A percentile compares a stretch with the other conserved stretches of the same genome.
Evolutionary conservation across 257 asterid species (phyloP).

Genomic region (Solanum sejunctum): DNA sequence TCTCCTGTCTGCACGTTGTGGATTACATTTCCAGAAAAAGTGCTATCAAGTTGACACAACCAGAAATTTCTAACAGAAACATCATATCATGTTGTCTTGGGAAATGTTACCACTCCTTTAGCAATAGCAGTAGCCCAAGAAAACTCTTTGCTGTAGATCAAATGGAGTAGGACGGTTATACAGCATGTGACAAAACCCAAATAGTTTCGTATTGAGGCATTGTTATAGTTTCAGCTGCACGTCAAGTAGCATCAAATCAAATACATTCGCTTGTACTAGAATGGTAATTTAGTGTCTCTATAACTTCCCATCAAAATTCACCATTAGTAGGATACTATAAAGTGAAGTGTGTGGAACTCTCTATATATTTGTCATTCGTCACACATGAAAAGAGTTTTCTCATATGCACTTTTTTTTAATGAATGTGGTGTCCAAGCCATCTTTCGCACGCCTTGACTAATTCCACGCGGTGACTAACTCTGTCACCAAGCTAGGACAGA

Average conservation of each 20-base stretch:
- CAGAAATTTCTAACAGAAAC: not conserved
- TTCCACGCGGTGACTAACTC: too few relatives aligned
- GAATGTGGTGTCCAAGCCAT: too few relatives aligned
- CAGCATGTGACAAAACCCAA: not conserved
- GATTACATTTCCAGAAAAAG: not conserved
- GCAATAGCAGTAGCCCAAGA: not conserved
- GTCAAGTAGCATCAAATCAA: not conserved
- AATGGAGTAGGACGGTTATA: not conserved
- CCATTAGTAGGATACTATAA: not conserved
- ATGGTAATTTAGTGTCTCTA: not conserved
- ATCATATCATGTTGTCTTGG: not conserved
- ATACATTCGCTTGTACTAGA: not conserved
- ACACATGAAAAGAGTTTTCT: not conserved
- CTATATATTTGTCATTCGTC: not conserved
- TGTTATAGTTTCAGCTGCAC: not conserved
- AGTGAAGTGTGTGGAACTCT: not conserved
- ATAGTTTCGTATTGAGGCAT: not conserved
- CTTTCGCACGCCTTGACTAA: too few relatives aligned
- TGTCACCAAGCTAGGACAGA: too few relatives aligned
- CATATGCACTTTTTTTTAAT: not conserved
- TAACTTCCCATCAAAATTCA: not conserved
- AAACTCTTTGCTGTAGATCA: not conserved
- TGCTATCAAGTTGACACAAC: not conserved
- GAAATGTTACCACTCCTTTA: not conserved
- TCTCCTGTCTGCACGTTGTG: not conserved